Base-by-base conservation (phyloP, 176 grass and related monocot species). In the Oryza meyeriana region DNA sequence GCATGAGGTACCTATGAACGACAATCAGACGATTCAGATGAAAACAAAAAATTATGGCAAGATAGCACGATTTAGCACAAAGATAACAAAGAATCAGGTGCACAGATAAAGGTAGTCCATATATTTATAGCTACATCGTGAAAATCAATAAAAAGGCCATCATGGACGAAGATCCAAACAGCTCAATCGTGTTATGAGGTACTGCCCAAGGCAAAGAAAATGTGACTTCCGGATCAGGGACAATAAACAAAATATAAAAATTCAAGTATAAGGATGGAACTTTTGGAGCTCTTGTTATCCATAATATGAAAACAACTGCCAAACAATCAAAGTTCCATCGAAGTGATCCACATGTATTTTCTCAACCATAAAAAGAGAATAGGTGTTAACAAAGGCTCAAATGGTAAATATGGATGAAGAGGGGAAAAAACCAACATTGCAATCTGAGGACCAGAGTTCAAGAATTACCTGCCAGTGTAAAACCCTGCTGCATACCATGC, bases 401-500 rank as follows among this genome's bases (percentile, higher is more conserved):
- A 42, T 66, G 61, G 30, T 17, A 27, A 77, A 13, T 45, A 17
- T 24, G 35, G 12, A 76, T 8, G 26, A 57, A 64, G 25, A 55
- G 20, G 50, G 20, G 20, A n/a, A 29, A 11, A 45, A 79, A 10
- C n/a, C 59, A 31, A 36, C 61, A 63, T 65, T 77, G 28, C 31
- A 79, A 66, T 40, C 24, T 57, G 9, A 81, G 20, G 20, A 42
- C 25, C 4, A 74, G 26, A 47, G 71, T 52, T 47, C 17, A 32
- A 50, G 14, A 17, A 41, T 90, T 89, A 90, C 94, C 94, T 97
- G 85, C 89, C 83, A 77, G 94, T 94, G 69, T 92, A 79, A 79
- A 97, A 97, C 20, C 94, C 94, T 80, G 94, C 92, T 40, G 87
- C 87, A 89, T 89, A 97, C 92, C 94, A 94, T 70, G 94, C 85